Conservation (phyloP, 2,329 filamentous ascomycete genomes). For the Periglandula ipomoeae region DNA sequence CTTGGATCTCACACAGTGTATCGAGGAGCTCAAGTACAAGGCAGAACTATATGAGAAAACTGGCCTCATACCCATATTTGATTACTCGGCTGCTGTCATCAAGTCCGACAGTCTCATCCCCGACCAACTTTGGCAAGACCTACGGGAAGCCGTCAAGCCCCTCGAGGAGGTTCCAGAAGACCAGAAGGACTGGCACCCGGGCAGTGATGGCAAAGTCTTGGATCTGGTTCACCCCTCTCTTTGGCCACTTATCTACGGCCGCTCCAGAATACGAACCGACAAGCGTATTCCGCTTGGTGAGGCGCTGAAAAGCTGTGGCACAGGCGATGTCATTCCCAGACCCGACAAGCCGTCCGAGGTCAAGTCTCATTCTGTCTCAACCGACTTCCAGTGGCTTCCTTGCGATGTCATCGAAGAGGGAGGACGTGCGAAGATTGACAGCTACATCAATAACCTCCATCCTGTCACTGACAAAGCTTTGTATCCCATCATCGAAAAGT, state of each 20-base stretch:
- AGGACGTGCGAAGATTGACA: constrained; percentile 29
- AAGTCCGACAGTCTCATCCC: constrained; percentile 25
- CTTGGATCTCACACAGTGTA: too few relatives aligned
- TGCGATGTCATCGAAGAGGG: constrained; percentile 34
- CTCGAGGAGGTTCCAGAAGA: constrained; percentile 43
- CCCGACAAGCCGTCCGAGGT: too few relatives aligned
- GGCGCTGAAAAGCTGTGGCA: constrained; percentile 29
- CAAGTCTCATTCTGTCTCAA: neutral
- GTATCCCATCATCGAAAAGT: constrained; percentile 31
- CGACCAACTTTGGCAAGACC: constrained; percentile 18
- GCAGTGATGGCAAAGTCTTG: constrained; percentile 45
- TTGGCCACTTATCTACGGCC: constrained; percentile 49
- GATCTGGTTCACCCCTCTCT: constrained; percentile 57
- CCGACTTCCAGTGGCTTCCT: constrained; percentile 38
- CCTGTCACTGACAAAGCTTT: constrained; percentile 28
- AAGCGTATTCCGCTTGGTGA: constrained; percentile 21
- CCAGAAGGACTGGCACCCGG: constrained; percentile 52
- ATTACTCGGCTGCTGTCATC: constrained; percentile 17
- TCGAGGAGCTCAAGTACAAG: too few relatives aligned
- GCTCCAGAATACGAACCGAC: constrained; percentile 24
- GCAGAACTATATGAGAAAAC: too few relatives aligned
- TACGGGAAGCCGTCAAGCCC: constrained; percentile 32
- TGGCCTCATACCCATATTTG: too few relatives aligned
- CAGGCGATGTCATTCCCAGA: too few relatives aligned
- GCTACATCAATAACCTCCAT: constrained; percentile 47